Conservation (phyloP, 192 early-diverging fungal genomes). For the Diversispora epigaea region DNA sequence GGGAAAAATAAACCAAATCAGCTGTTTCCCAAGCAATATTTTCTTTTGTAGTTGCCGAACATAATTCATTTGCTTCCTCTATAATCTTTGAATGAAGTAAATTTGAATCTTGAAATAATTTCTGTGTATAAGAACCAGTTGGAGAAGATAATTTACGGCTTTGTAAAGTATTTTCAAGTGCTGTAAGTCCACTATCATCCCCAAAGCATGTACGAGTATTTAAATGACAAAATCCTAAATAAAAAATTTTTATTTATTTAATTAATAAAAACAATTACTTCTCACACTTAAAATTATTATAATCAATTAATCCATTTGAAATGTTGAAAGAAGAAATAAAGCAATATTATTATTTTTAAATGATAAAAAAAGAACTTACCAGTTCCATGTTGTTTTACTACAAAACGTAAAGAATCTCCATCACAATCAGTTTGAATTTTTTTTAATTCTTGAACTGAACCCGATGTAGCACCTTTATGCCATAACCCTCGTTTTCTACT, state of each 20-base stretch:
- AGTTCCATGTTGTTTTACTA: conserved; percentile 80
- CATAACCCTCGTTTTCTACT: conserved; percentile 86
- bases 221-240: conserved; percentile 87
- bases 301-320: no score
- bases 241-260: background rate
- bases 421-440: conserved; percentile 89
- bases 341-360: background rate
- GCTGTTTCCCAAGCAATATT: conserved; percentile 96
- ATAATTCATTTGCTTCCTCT: conserved; percentile 94
- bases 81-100: conserved; percentile 90
- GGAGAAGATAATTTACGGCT: conserved; percentile 73
- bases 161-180: conserved; percentile 67
- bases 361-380: conserved; percentile 50
- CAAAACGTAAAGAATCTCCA: conserved; percentile 80
- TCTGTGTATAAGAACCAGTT: conserved; percentile 85
- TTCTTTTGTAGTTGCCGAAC: conserved; percentile 67
- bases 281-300: background rate
- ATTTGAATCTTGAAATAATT: conserved; percentile 80
- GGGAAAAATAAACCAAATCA: conserved; percentile 93
- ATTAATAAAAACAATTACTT: conserved; percentile 21
- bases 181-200: conserved; percentile 67
- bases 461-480: conserved; percentile 95
- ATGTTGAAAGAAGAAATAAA: no score
- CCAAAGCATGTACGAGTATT: conserved; percentile 94
- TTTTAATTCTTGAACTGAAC: conserved; percentile 85